Conservation (phyloP, 768 basidiomycete species). For the Pleurotus sapidus region DNA sequence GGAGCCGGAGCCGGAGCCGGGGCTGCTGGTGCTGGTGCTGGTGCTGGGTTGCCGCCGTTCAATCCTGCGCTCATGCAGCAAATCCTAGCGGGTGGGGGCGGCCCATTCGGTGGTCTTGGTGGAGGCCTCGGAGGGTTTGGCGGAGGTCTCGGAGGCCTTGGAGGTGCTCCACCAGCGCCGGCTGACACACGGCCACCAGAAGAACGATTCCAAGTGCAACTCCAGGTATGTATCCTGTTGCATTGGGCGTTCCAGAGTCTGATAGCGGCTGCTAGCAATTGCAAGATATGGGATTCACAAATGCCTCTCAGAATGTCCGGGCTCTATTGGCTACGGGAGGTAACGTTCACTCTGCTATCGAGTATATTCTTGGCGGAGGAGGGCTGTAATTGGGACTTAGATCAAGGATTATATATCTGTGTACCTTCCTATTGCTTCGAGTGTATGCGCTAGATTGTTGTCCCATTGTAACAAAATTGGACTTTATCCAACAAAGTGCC, state of each 20-base stretch:
- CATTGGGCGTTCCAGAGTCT: neutral
- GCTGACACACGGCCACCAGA: slow-evolving; percentile 78
- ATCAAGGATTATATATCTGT: neutral
- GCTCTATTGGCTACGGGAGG: slow-evolving; percentile 92
- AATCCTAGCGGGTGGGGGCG: slow-evolving; percentile 31
- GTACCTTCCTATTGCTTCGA: neutral
- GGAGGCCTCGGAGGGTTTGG: slow-evolving; percentile 13
- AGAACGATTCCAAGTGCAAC: slow-evolving; percentile 87
- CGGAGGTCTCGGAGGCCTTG: slow-evolving; percentile 21
- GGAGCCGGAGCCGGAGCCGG: slow-evolving; percentile 21
- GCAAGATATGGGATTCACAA: slow-evolving; percentile 92
- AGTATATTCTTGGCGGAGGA: slow-evolving; percentile 85
- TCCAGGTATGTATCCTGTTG: slow-evolving; percentile 47
- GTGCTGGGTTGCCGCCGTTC: slow-evolving; percentile 23
- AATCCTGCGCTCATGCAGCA: slow-evolving; percentile 46
- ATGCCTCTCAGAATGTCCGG: slow-evolving; percentile 86
- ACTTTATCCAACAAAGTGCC: neutral
- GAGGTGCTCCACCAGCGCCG: slow-evolving; percentile 41
- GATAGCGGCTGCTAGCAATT: slow-evolving; percentile 57
- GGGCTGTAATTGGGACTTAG: slow-evolving; percentile 46
- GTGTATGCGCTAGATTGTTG: neutral
- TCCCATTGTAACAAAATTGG: neutral
- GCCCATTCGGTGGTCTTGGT: slow-evolving; percentile 20
- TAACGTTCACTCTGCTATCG: slow-evolving; percentile 88
- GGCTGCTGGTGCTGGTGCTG: slow-evolving; percentile 17